These are phyloP conservation scores for Jackrogersella multiformis DNA, from an alignment of 495 filamentous ascomycete genomes.

Conservation along the genomic window DNA sequence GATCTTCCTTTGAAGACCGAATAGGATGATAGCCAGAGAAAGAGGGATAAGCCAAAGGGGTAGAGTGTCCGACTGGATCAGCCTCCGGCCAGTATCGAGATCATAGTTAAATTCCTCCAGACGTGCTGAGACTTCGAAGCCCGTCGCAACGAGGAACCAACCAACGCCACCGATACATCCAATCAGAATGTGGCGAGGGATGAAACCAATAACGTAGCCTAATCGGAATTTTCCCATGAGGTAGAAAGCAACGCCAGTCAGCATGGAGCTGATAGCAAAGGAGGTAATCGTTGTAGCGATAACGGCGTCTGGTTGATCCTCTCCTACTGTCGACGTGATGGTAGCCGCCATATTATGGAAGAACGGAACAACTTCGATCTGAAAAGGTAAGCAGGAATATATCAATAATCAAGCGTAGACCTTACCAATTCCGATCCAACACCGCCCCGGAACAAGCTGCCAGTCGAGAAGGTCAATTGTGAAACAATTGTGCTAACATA, in stretches of 20 bases:
- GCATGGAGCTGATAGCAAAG: constrained; percentile 88
- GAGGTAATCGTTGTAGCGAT: constrained; percentile 91
- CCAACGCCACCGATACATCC: constrained; percentile 98
- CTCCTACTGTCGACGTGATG: constrained; percentile 79
- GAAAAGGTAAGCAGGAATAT: constrained; percentile 12
- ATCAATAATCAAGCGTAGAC: background rate
- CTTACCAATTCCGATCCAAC: constrained; percentile 94
- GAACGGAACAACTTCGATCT: constrained; percentile 97
- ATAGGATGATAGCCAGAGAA: constrained; percentile 76
- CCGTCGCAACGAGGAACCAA: constrained; percentile 93
- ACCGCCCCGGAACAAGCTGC: constrained; percentile 89
- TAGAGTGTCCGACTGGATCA: constrained; percentile 75
- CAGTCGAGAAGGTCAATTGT: constrained; percentile 89
- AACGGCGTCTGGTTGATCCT: constrained; percentile 82
- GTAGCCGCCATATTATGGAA: constrained; percentile 97
- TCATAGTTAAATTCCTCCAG: constrained; percentile 85
- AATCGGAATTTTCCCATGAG: constrained; percentile 84
- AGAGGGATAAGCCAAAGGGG: constrained; percentile 86
- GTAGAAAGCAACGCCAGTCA: constrained; percentile 92
- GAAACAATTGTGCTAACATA: constrained; percentile 97
- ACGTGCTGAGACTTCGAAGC: constrained; percentile 91
- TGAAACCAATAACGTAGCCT: constrained; percentile 93
- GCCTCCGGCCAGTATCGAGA: constrained; percentile 73
- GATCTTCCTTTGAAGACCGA: constrained; percentile 75
- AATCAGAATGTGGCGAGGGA: constrained; percentile 93